Percentiles rank a stretch among this genome's conserved stretches.
These are phyloP conservation scores for Tuber brumale DNA, from an alignment of 495 filamentous ascomycete species.

Conservation along the genomic window DNA sequence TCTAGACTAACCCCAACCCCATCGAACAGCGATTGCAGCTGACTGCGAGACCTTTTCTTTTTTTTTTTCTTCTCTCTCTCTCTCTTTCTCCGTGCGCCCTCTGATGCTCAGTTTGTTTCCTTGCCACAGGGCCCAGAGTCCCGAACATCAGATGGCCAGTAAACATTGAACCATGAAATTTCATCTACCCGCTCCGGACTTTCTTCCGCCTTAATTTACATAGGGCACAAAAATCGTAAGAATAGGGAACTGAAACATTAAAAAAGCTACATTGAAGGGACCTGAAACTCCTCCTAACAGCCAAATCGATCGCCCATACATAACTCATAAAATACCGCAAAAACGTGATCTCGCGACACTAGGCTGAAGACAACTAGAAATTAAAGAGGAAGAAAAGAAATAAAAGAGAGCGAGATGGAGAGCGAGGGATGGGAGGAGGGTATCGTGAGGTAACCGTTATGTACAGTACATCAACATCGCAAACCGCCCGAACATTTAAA, in stretches of 20 bases:
- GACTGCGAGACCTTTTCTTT: background rate
- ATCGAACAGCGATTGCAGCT: background rate
- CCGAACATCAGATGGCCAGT: background rate
- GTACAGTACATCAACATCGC: background rate
- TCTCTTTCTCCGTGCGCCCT: background rate
- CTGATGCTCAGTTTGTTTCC: background rate
- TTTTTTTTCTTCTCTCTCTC: background rate
- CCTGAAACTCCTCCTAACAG: background rate
- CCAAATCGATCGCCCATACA: background rate
- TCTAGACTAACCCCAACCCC: background rate
- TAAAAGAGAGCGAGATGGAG: background rate
- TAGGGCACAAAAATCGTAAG: background rate
- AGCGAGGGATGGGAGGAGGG: background rate
- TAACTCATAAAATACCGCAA: background rate
- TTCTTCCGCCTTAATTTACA: background rate
- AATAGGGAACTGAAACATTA: background rate
- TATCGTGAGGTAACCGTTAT: background rate
- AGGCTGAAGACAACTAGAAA: background rate
- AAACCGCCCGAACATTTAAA: background rate
- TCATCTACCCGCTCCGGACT: conserved; percentile 3
- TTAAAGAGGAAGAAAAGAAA: background rate
- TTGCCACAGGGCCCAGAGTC: background rate
- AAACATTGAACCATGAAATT: conserved; percentile 1
- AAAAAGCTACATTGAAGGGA: background rate
- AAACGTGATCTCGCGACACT: background rate